These are phyloP conservation scores for Castanea crenata DNA, from an alignment of 306 rosid genomes.

Conservation along the genomic window DNA sequence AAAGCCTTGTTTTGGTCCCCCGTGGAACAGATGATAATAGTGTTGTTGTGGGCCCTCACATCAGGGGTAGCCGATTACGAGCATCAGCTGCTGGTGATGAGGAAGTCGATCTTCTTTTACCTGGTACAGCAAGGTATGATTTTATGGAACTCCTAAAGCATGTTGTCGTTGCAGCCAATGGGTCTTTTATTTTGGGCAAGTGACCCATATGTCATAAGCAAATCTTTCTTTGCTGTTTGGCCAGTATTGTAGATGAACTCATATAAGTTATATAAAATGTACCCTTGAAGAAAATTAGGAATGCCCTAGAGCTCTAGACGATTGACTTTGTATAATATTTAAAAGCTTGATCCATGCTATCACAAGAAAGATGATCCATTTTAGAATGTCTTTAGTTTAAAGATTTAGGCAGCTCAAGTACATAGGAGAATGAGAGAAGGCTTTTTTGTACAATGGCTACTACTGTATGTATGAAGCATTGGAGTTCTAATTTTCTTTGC, in stretches of 20 bases:
- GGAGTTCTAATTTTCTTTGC: neutral
- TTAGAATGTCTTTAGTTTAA: neutral
- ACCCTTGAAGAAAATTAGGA: neutral
- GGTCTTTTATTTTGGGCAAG: neutral
- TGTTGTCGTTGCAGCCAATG: neutral
- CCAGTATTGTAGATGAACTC: neutral
- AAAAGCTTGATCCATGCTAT: neutral
- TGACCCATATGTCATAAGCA: too few relatives aligned
- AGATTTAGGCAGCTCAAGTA: constrained; percentile 5
- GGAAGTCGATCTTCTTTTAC: constrained; percentile 96
- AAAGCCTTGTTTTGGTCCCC: constrained; percentile 95
- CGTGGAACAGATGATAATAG: constrained; percentile 63
- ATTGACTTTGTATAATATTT: neutral
- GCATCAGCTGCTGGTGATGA: constrained; percentile 95
- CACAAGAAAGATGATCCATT: neutral
- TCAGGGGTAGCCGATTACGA: constrained; percentile 94
- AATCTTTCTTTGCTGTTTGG: too few relatives aligned
- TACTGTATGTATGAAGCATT: constrained; percentile 1
- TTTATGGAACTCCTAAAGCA: neutral
- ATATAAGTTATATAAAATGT: neutral
- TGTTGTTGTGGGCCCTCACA: constrained; percentile 85
- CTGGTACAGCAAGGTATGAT: constrained; percentile 95
- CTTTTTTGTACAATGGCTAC: neutral
- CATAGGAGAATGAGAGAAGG: constrained; percentile 4
- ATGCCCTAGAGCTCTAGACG: neutral